Conservation (phyloP, 2,329 filamentous ascomycete genomes). For the Talaromyces sp. region DNA sequence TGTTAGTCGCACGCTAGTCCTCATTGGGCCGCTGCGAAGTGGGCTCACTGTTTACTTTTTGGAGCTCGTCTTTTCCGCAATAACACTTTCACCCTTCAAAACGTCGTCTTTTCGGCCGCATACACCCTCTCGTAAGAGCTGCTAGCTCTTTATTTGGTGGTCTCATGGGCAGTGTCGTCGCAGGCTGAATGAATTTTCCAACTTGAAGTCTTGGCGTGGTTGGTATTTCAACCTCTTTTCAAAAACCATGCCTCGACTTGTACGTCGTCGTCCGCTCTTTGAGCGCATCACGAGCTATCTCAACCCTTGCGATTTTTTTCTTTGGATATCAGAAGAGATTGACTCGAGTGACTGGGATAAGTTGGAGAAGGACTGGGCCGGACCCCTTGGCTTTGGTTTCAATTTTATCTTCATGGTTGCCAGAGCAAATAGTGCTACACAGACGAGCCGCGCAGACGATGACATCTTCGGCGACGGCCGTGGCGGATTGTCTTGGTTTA, state of each 20-base stretch:
- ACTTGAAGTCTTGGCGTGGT: not conserved
- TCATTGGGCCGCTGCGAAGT: constrained; percentile 3
- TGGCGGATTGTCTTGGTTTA: constrained; percentile 59
- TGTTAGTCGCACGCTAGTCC: constrained; percentile 3
- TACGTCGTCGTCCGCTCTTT: constrained; percentile 72
- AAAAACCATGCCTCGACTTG: constrained; percentile 68
- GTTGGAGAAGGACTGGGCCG: constrained; percentile 64
- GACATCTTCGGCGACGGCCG: constrained; percentile 77
- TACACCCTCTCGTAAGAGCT: constrained; percentile 3
- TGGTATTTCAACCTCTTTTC: not conserved
- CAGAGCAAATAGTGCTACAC: constrained; percentile 64
- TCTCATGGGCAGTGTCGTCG: constrained; percentile 1
- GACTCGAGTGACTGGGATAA: constrained; percentile 91
- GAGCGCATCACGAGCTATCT: constrained; percentile 78
- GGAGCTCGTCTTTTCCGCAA: not conserved
- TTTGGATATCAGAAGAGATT: constrained; percentile 89
- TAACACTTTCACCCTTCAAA: not conserved
- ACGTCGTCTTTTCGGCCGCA: not conserved
- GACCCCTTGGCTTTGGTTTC: constrained; percentile 67
- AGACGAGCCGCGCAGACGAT: constrained; percentile 54
- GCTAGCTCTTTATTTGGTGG: constrained; percentile 4
- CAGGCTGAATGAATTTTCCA: not conserved
- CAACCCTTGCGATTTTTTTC: constrained; percentile 81
- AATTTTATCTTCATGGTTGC: constrained; percentile 81
- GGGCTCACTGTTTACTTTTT: constrained; percentile 9